Evolutionary conservation across 2,329 filamentous ascomycete genomes (phyloP).

Genomic region (Microsporum audouinii): DNA sequence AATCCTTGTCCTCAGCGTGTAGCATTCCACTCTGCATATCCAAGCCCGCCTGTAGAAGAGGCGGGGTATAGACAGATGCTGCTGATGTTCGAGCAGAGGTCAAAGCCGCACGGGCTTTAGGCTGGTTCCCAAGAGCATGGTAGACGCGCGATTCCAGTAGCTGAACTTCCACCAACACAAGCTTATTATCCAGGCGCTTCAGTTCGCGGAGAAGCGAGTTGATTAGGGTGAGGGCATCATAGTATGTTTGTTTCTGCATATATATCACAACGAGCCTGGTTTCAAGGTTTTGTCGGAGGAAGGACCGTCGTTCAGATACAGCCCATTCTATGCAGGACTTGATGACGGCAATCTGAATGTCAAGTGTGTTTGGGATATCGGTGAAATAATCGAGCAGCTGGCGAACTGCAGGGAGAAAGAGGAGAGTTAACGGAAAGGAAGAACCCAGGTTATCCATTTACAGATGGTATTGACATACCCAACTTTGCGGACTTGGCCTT

Average conservation of each 20-base stretch:
- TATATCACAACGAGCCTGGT: slow-evolving; percentile 85
- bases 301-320: slow-evolving; percentile 81
- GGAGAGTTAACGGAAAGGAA: neutral
- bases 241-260: slow-evolving; percentile 96
- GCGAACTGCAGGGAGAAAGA: slow-evolving; percentile 51
- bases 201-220: slow-evolving; percentile 92
- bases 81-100: slow-evolving; percentile 91
- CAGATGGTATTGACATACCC: slow-evolving; percentile 46
- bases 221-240: slow-evolving; percentile 92
- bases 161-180: slow-evolving; percentile 95
- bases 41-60: slow-evolving; percentile 83
- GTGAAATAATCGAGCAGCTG: slow-evolving; percentile 93
- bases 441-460: neutral
- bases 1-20: slow-evolving; percentile 96
- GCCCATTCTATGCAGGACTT: slow-evolving; percentile 99
- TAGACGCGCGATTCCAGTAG: slow-evolving; percentile 94
- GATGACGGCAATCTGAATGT: slow-evolving; percentile 87
- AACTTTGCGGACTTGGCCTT: slow-evolving; percentile 98
- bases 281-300: slow-evolving; percentile 96
- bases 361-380: slow-evolving; percentile 84
- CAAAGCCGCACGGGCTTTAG: slow-evolving; percentile 87
- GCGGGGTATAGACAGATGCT: slow-evolving; percentile 93
- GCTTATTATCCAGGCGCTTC: slow-evolving; percentile 96
- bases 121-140: slow-evolving; percentile 90
- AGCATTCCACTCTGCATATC: slow-evolving; percentile 99